Conservation (phyloP, 2,329 filamentous ascomycete species). For the Cucurbitaria berberidis region DNA sequence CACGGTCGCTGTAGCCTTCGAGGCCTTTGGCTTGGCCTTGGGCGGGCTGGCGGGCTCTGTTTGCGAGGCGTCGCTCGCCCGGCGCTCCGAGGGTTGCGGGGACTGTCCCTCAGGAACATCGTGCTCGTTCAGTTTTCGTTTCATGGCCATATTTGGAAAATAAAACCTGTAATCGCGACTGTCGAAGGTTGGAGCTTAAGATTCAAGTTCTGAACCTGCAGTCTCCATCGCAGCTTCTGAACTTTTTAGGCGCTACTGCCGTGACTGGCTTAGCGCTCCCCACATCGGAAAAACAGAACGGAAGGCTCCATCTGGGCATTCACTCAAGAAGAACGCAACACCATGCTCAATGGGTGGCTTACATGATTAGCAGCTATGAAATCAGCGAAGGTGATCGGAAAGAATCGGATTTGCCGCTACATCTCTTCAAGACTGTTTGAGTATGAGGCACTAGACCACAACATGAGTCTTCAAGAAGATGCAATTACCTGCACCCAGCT, state of each 20-base stretch:
- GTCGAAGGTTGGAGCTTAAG: conserved; percentile 2
- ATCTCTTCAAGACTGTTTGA: too few relatives aligned
- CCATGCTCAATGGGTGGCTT: too few relatives aligned
- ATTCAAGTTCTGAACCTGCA: neutral
- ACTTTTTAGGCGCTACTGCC: conserved; percentile 29
- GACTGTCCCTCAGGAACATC: conserved; percentile 51
- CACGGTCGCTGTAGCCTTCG: conserved; percentile 12
- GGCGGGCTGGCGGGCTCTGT: conserved; percentile 18
- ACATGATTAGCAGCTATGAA: too few relatives aligned
- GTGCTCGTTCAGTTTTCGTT: conserved; percentile 58
- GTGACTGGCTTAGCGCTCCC: conserved; percentile 9
- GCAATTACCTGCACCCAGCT: too few relatives aligned
- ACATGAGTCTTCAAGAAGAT: too few relatives aligned
- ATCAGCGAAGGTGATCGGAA: too few relatives aligned
- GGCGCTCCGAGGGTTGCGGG: conserved; percentile 17
- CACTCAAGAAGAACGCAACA: too few relatives aligned
- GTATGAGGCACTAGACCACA: too few relatives aligned
- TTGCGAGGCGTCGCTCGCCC: conserved; percentile 32
- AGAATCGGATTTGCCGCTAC: too few relatives aligned
- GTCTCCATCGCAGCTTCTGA: conserved; percentile 2
- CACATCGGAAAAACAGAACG: conserved; percentile 15
- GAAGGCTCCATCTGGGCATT: too few relatives aligned
- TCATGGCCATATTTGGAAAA: conserved; percentile 30
- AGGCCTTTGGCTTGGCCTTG: conserved; percentile 21
- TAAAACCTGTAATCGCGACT: neutral